A percentile compares a stretch with the other conserved stretches of the same genome.
phyloP scores from a whole-genome alignment of 1,284 basidiomycete species.

The Cryptococcus maquisensis region DNA sequence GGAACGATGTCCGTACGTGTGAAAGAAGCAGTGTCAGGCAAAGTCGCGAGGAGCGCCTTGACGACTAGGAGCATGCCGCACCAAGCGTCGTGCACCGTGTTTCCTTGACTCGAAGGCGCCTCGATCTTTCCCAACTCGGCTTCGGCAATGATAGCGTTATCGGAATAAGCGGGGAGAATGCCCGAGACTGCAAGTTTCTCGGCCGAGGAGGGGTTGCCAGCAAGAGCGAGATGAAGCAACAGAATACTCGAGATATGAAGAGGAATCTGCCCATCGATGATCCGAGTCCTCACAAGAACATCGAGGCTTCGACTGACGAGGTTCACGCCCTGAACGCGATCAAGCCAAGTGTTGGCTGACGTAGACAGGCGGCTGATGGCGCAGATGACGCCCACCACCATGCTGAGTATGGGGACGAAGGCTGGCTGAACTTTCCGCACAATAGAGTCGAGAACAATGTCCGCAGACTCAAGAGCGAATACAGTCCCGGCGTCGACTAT shows the following conservation, averaged over 20 bases:
- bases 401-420: slow-evolving; percentile 27
- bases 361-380: slow-evolving; percentile 26
- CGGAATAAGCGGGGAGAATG: slow-evolving; percentile 72
- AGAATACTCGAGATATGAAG: slow-evolving; percentile 73
- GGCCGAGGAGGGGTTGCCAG: slow-evolving; percentile 67
- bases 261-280: slow-evolving; percentile 25
- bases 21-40: slow-evolving; percentile 60
- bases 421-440: slow-evolving; percentile 15
- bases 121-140: slow-evolving; percentile 71
- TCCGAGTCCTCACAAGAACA: slow-evolving; percentile 59
- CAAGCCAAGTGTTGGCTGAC: slow-evolving; percentile 58
- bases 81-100: slow-evolving; percentile 63
- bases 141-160: slow-evolving; percentile 70
- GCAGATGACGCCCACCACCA: slow-evolving; percentile 36
- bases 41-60: slow-evolving; percentile 61
- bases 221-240: slow-evolving; percentile 80
- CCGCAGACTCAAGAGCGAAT: slow-evolving; percentile 38
- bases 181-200: slow-evolving; percentile 82
- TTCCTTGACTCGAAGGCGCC: slow-evolving; percentile 59
- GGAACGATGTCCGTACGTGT: slow-evolving; percentile 80
- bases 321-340: slow-evolving; percentile 73
- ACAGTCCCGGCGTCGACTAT: slow-evolving; percentile 29
- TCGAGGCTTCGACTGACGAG: slow-evolving; percentile 72
- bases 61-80: slow-evolving; percentile 79
- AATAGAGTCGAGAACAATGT: slow-evolving; percentile 34